Percentiles rank a stretch among this genome's conserved stretches.
These are phyloP conservation scores for Dendrocalamus latiflorus DNA, from an alignment of 202 grass and related monocot genomes.

Conservation along the genomic window DNA sequence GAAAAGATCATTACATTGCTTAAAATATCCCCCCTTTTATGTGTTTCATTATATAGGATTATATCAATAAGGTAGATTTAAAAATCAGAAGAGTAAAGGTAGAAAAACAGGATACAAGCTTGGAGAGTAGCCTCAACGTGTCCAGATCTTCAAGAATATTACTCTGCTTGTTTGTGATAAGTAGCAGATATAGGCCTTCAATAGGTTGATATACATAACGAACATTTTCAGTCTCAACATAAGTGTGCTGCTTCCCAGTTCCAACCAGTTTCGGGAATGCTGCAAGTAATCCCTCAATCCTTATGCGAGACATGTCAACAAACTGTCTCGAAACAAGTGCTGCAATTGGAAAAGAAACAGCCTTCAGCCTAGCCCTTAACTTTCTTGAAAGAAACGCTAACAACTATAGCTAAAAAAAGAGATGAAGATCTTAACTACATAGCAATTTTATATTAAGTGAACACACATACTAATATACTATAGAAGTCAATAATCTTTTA, in stretches of 20 bases:
- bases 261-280: constrained; percentile 87
- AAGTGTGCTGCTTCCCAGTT: constrained; percentile 79
- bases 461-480: background rate
- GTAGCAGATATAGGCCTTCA: constrained; percentile 69
- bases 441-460: background rate
- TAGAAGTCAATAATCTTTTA: background rate
- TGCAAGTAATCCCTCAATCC: constrained; percentile 77
- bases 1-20: background rate
- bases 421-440: background rate
- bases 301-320: constrained; percentile 79
- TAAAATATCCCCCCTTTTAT: no score
- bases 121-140: constrained; percentile 70
- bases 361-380: background rate
- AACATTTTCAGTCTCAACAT: constrained; percentile 77
- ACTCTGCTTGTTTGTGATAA: constrained; percentile 91
- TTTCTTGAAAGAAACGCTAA: background rate
- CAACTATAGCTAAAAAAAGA: background rate
- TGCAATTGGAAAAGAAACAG: constrained; percentile 31
- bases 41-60: no score
- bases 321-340: constrained; percentile 75
- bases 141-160: constrained; percentile 93
- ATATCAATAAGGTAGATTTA: background rate
- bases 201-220: constrained; percentile 82
- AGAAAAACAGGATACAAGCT: constrained; percentile 63
- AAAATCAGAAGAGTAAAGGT: background rate